These are phyloP conservation scores for Paramecium caudatum DNA, from an alignment of 73 alveolate genomes.

Conservation along the genomic window DNA sequence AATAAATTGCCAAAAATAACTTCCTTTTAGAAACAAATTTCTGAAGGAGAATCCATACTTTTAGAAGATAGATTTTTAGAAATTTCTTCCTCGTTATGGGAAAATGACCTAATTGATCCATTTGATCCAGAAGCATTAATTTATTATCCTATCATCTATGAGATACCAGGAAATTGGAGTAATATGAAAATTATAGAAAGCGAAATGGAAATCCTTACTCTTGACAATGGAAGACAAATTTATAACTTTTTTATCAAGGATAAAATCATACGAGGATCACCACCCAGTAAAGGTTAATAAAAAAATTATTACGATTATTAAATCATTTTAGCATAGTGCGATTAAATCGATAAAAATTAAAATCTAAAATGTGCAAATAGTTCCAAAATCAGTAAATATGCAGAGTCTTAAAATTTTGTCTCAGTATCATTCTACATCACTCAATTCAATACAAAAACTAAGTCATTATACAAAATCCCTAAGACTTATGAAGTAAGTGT, in stretches of 20 bases:
- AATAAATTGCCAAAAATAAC: slow-evolving; percentile 36
- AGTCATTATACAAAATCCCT: background rate
- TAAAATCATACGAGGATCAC: background rate
- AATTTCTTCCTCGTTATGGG: background rate
- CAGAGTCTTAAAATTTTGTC: background rate
- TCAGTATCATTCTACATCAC: background rate
- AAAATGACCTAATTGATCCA: no score
- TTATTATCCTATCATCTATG: background rate
- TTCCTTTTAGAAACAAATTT: background rate
- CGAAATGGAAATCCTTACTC: background rate
- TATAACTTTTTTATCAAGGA: background rate
- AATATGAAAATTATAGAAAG: background rate
- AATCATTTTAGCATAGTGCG: background rate
- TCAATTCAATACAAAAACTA: background rate
- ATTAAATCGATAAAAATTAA: background rate
- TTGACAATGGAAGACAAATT: background rate
- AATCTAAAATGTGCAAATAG: background rate
- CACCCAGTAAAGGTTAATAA: background rate
- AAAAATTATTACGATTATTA: background rate
- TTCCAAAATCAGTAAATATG: background rate
- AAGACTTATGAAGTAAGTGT: background rate
- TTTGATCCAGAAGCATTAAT: background rate
- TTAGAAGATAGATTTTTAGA: background rate
- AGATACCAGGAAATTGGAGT: background rate
- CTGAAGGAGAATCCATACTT: background rate